Evolutionary conservation across 192 early-diverging fungal species (phyloP), one percentile per base, ranked within the genome.

Genomic region (Podila epicladia): DNA sequence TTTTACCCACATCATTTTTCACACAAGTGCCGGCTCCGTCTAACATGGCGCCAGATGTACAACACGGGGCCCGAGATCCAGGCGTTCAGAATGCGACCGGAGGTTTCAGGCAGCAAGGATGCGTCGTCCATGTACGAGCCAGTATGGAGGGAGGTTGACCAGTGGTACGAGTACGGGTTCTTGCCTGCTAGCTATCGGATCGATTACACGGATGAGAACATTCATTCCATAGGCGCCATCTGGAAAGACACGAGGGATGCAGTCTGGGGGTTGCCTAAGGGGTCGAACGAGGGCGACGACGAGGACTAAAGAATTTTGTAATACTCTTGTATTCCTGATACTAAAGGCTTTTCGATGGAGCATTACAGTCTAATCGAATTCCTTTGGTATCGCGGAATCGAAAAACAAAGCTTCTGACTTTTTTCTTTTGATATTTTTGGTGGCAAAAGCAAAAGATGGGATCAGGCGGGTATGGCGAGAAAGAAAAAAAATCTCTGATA

Each of bases 31-130:
- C 59, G 73, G 0, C 26, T 68, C 6, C 28, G 73, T 22, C 35
- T 74, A 19, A 74, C 73, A 2, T 74, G 66, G 65, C 73, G 73
- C 24, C 73, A 74, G 60, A 74, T 74, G 58, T 74, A 74, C 51
- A 63, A 68, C 65, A 74, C 73, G 8, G 73, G 73, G 9, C 55
- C 28, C 7, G 29, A 67, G 31, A 24, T 72, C 3, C 33, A 48
- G 11, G 0, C 64, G n/a, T 72, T 72, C 69, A 65, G 65, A 31
- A 20, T 37, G 15, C 62, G 22, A 8, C 50, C 6, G 41, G 22
- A 12, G 45, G 49, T 17, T 22, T 19, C 24, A 7, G 26, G 53
- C 4, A 7, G 53, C 53, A n/a, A 55, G 22, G 53, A 55, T 55
- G 6, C 5, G 5, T 26, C 22, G 5, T 45, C 13, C 41, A 26